A percentile compares a stretch with the other conserved stretches of the same genome.
Evolutionary conservation across 805 yeast species (phyloP).

Genomic region (Ogataea dorogensis): DNA sequence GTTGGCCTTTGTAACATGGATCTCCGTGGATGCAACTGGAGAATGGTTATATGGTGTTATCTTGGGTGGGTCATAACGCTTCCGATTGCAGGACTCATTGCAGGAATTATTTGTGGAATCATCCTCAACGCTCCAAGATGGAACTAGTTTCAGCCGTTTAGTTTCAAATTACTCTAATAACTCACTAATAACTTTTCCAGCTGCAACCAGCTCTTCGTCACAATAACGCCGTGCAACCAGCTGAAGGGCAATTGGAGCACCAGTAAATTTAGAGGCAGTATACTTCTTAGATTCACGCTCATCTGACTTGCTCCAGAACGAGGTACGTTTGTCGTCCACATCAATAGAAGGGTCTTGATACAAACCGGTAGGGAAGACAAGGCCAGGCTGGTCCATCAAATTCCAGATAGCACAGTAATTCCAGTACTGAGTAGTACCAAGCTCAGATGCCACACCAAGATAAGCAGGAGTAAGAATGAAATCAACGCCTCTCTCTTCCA

Average conservation of each 20-base stretch:
- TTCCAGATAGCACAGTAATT: conserved; percentile 76
- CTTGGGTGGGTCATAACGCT: conserved; percentile 71
- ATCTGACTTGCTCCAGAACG: conserved; percentile 45
- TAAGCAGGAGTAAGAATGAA: conserved; percentile 66
- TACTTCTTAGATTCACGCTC: conserved; percentile 46
- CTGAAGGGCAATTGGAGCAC: conserved; percentile 57
- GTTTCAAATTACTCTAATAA: not conserved
- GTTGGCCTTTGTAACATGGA: conserved; percentile 73
- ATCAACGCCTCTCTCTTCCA: conserved; percentile 56
- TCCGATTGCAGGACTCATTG: conserved; percentile 70
- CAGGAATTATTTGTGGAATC: conserved; percentile 64
- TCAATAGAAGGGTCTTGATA: conserved; percentile 52
- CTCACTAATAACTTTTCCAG: conserved; percentile 30
- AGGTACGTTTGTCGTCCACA: conserved; percentile 26
- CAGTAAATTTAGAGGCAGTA: conserved; percentile 43
- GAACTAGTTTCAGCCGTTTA: too few relatives aligned
- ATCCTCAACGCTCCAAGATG: conserved; percentile 61
- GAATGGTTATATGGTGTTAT: conserved; percentile 71
- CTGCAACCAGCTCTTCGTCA: conserved; percentile 52
- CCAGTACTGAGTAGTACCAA: conserved; percentile 60
- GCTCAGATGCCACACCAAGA: conserved; percentile 62
- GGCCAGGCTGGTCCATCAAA: conserved; percentile 66
- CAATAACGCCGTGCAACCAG: conserved; percentile 50
- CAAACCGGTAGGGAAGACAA: conserved; percentile 60
- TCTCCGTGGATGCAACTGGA: conserved; percentile 66